Conservation (phyloP, 164 flowering plant genomes). For the Stephania yunnanensis region DNA sequence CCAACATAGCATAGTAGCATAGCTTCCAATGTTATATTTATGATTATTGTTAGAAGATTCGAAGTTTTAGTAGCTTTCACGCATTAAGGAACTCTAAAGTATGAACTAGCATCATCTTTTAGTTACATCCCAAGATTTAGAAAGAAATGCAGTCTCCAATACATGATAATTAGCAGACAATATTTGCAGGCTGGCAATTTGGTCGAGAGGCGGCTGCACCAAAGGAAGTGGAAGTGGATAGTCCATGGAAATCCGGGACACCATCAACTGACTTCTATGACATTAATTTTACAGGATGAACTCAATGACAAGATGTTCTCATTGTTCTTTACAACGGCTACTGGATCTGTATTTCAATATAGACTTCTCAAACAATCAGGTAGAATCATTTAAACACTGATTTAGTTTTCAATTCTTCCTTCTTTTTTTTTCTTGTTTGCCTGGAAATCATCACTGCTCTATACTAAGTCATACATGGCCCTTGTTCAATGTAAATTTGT, state of each 20-base stretch:
- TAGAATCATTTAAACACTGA: constrained; percentile 15
- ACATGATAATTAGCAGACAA: not conserved
- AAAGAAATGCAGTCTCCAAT: not conserved
- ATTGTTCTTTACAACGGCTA: constrained; percentile 54
- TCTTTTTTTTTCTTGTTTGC: not conserved
- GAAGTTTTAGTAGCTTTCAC: not conserved
- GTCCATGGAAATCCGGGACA: constrained; percentile 59
- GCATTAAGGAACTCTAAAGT: too few relatives aligned
- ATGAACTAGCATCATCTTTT: not conserved
- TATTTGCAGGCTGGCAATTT: constrained; percentile 52
- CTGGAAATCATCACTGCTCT: not conserved
- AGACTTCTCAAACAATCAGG: constrained; percentile 47
- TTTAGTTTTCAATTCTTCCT: not conserved
- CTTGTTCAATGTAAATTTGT: not conserved
- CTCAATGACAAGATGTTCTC: constrained; percentile 31
- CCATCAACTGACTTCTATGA: constrained; percentile 53
- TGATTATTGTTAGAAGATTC: not conserved
- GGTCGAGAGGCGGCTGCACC: constrained; percentile 63
- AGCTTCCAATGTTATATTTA: not conserved
- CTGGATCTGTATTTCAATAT: constrained; percentile 62
- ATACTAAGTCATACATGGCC: not conserved
- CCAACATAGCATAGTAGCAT: too few relatives aligned
- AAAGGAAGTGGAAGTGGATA: constrained; percentile 88
- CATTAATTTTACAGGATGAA: constrained; percentile 41
- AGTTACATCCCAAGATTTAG: not conserved